Base-by-base conservation (phyloP, 176 grass and related monocot species). In the Themeda triandra region DNA sequence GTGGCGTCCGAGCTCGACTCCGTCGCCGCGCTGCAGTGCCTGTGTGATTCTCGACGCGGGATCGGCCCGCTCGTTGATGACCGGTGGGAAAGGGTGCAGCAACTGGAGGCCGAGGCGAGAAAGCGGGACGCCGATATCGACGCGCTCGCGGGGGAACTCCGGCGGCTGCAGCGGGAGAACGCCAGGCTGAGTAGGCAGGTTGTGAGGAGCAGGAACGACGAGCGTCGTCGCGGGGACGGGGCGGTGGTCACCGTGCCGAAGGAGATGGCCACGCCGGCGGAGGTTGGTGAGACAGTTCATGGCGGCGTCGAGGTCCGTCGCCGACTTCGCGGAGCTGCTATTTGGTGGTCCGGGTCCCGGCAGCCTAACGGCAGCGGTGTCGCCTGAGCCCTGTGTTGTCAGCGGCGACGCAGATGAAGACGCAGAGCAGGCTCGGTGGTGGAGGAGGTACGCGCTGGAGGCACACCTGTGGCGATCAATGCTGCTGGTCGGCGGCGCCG, bases 1-100 rank as follows among this genome's bases (percentile, higher is more conserved):
- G 31, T 83, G 69, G 23, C 56, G 69, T 83, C 69, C 1, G 69
- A 74, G 69, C 81, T 83, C 13, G 81, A 74, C 40, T 46, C 40
- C 2, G 10, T 35, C 40, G 10, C 39, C 0, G 81, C 81, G 14
- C 70, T 83, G 4, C 70, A 48, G 25, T 32, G 68, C 80, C 37
- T 83, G 12, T 74, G 54, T 39, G 1, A 19, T 0, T 35, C 27
- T 4, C n/a, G 58, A 2, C 17, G 56, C 5, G 44, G 71, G 6
- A 24, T 84, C 42, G 60, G 71, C 5, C 8, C 41, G 3, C 32
- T 84, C 23, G 32, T 84, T 29, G 37, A 84, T 0, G 42, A 66
- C 10, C 58, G 71, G 21, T 84, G 71, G 82, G 33, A 30, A 0
- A 14, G 19, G 41, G 71, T 76, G 30, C 82, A 84, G 82, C 59